phyloP scores from a whole-genome alignment of 2,329 filamentous ascomycete genomes.

The Epichloe bromicola region DNA sequence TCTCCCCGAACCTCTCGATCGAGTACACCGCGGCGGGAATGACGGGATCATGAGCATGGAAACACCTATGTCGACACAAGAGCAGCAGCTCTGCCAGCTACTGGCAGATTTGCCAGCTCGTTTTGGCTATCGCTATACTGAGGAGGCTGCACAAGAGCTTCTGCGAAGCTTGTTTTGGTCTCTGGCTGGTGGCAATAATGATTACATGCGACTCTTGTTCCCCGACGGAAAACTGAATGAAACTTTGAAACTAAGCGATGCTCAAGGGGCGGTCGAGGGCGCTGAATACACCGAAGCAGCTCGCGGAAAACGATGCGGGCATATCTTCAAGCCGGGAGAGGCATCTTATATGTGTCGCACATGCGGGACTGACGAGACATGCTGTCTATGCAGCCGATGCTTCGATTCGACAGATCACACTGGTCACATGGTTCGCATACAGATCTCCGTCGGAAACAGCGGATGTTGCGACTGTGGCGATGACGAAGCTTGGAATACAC shows the following conservation, averaged over 20 bases:
- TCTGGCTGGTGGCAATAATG: slow-evolving; percentile 60
- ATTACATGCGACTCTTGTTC: slow-evolving; percentile 71
- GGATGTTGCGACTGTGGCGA: slow-evolving; percentile 98
- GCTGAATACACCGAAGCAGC: slow-evolving; percentile 90
- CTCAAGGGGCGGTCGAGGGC: slow-evolving; percentile 85
- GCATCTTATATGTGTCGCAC: slow-evolving; percentile 91
- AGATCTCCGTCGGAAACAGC: slow-evolving; percentile 77
- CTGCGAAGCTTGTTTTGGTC: slow-evolving; percentile 75
- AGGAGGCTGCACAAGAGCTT: slow-evolving; percentile 58
- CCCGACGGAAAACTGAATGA: slow-evolving; percentile 54
- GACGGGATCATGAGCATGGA: slow-evolving; percentile 33
- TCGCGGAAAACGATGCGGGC: slow-evolving; percentile 84
- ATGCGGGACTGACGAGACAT: slow-evolving; percentile 89
- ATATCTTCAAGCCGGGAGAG: slow-evolving; percentile 92
- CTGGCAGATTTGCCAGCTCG: slow-evolving; percentile 64
- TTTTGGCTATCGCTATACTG: slow-evolving; percentile 63
- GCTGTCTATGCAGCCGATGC: slow-evolving; percentile 84
- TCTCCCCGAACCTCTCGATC: background rate
- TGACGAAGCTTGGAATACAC: slow-evolving; percentile 80
- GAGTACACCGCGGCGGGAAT: slow-evolving; percentile 5
- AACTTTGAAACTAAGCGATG: slow-evolving; percentile 68
- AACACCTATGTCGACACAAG: slow-evolving; percentile 46
- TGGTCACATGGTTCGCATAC: slow-evolving; percentile 82
- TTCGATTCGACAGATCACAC: slow-evolving; percentile 93
- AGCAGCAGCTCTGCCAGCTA: slow-evolving; percentile 73